Conservation (phyloP, 345 rosid genomes). For the Sonneratia alba region DNA sequence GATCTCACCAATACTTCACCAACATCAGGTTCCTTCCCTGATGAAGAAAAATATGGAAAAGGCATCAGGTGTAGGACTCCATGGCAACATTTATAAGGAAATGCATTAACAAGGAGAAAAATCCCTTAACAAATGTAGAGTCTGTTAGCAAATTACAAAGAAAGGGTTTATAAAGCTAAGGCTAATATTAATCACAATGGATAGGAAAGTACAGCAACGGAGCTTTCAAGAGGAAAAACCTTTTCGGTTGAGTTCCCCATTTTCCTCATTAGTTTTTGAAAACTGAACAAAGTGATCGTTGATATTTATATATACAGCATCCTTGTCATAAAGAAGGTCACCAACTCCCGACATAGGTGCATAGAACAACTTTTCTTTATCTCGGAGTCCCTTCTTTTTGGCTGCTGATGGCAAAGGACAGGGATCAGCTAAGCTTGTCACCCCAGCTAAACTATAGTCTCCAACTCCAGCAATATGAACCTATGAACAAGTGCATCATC, state of each 20-base stretch:
- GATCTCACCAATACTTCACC: constrained; percentile 80
- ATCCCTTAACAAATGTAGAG: neutral
- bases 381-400: constrained; percentile 79
- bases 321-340: constrained; percentile 88
- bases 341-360: constrained; percentile 99
- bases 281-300: constrained; percentile 86
- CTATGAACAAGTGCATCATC: constrained; percentile 16
- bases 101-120: neutral
- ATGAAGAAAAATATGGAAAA: constrained; percentile 9
- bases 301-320: constrained; percentile 92
- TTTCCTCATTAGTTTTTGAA: constrained; percentile 59
- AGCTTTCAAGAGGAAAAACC: constrained; percentile 28
- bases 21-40: constrained; percentile 68
- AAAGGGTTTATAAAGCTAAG: neutral
- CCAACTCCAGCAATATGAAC: constrained; percentile 99
- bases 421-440: constrained; percentile 75
- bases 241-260: constrained; percentile 39
- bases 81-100: neutral
- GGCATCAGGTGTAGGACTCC: neutral
- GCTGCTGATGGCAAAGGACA: constrained; percentile 92
- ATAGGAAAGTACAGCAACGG: neutral
- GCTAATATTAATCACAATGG: neutral
- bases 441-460: constrained; percentile 71
- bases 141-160: neutral
- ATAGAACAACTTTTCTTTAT: constrained; percentile 84